Base-by-base conservation (phyloP, 805 yeast species). In the Yarrowia porcina region DNA sequence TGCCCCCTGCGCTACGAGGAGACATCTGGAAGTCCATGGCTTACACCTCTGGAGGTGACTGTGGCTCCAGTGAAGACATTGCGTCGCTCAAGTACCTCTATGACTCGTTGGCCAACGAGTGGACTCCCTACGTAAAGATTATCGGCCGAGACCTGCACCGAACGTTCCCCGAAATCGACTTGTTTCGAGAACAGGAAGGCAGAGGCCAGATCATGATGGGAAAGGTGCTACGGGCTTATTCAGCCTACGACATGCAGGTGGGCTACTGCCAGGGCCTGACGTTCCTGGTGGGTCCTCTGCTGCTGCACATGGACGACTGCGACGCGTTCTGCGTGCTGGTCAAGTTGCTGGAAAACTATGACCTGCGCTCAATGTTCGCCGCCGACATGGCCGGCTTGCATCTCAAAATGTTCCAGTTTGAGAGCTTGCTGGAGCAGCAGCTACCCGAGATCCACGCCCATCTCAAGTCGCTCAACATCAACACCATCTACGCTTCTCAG, bases 221-320 rank as follows among this genome's bases (percentile, higher is more conserved):
- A 38, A 79, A 80, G 27, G 80, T 85, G 30, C 74, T 85, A 65
- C 82, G 85, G 63, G 88, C 87, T 0, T 85, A 82, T 67, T 83
- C 85, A 54, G 82, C 84, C 66, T 85, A 83, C 69, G 88, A 85
- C 72, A 79, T 79, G 60, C 86, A 84, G 67, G 81, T 85, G 67
- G 89, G 89, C 11, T 85, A 85, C 69, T 85, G 89, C 70, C 89
- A 85, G 70, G 89, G 89, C 7, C 73, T 85, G 18, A 79, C 86
- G 25, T 85, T 85, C 67, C 73, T 85, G 47, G 87, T 84, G 12
- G 88, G 87, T 1, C 83, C 85, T 4, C 73, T 85, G 38, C 76
- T 81, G 64, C 78, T 78, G 68, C 80, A 79, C 63, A 76, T 76
- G 71, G 69, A 69, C 45, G 76, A 73, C 49, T 66, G 77, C 70